A percentile compares a stretch with the other conserved stretches of the same genome.
Conservation (phyloP, 805 yeast genomes). For the Aciculoconidium aculeatum region DNA sequence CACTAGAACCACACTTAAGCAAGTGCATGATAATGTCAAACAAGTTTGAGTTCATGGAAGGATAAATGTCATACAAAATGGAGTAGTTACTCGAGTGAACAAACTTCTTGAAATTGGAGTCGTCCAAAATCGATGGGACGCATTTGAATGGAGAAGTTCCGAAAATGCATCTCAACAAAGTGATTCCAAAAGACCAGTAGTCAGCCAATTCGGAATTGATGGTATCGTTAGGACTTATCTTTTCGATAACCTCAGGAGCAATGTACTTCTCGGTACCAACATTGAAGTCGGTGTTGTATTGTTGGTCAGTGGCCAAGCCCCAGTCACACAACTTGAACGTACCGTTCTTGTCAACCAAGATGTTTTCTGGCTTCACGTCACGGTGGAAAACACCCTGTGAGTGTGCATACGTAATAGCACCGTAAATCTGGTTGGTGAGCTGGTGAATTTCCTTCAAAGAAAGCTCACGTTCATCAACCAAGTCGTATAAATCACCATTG, state of each 20-base stretch:
- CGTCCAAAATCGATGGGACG: constrained; percentile 18
- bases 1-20: constrained; percentile 31
- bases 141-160: constrained; percentile 48
- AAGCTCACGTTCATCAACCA: constrained; percentile 25
- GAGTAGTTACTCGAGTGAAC: constrained; percentile 30
- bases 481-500: constrained; percentile 64
- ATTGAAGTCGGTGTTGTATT: constrained; percentile 26
- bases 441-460: constrained; percentile 9
- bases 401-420: constrained; percentile 53
- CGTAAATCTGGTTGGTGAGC: constrained; percentile 40
- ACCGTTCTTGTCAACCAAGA: constrained; percentile 48
- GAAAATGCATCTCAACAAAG: constrained; percentile 44
- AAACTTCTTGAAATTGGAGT: constrained; percentile 41
- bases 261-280: constrained; percentile 58
- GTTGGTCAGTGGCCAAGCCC: constrained; percentile 38
- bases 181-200: constrained; percentile 51
- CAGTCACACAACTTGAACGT: constrained; percentile 52
- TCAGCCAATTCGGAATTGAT: constrained; percentile 33
- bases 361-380: constrained; percentile 55
- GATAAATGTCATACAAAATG: constrained; percentile 45
- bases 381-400: constrained; percentile 50
- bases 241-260: constrained; percentile 50
- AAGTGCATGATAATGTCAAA: constrained; percentile 37
- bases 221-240: constrained; percentile 11
- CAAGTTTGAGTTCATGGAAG: constrained; percentile 38